These are phyloP conservation scores for Aureobasidium sp. DNA, from an alignment of 2,329 filamentous ascomycete species.

Conservation along the genomic window DNA sequence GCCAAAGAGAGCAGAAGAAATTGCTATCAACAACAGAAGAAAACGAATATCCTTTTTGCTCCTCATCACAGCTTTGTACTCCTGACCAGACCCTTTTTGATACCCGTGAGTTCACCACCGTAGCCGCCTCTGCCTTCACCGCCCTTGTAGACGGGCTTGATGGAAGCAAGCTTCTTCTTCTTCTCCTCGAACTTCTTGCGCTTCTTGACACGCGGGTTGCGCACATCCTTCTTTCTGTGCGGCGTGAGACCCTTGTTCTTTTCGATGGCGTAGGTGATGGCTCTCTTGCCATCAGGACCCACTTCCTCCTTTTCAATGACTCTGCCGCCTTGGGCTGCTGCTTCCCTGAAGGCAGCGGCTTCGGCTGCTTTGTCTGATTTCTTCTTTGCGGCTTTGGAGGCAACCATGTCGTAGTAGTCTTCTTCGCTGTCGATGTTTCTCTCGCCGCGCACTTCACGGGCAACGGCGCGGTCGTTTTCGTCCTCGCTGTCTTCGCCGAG, in stretches of 20 bases:
- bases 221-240: conserved; percentile 83
- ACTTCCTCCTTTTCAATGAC: conserved; percentile 61
- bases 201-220: conserved; percentile 98
- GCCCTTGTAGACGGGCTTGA: conserved; percentile 78
- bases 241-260: conserved; percentile 96
- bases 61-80: conserved; percentile 64
- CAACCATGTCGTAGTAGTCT: conserved; percentile 87
- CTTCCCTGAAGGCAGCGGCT: conserved; percentile 47
- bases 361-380: conserved; percentile 69
- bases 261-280: conserved; percentile 87
- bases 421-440: conserved; percentile 45
- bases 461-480: conserved; percentile 50
- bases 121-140: conserved; percentile 80
- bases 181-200: conserved; percentile 92
- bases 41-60: not conserved
- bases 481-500: conserved; percentile 61
- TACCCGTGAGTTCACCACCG: conserved; percentile 85
- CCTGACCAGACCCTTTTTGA: conserved; percentile 89
- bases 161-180: conserved; percentile 90
- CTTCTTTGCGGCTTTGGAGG: conserved; percentile 53
- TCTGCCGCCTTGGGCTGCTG: conserved; percentile 48
- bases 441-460: conserved; percentile 39
- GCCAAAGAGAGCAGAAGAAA: not conserved
- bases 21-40: not conserved
- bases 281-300: conserved; percentile 78